These are phyloP conservation scores for Cyanophora paradoxa DNA, from an alignment of 78 protist genomes.

Conservation along the genomic window DNA sequence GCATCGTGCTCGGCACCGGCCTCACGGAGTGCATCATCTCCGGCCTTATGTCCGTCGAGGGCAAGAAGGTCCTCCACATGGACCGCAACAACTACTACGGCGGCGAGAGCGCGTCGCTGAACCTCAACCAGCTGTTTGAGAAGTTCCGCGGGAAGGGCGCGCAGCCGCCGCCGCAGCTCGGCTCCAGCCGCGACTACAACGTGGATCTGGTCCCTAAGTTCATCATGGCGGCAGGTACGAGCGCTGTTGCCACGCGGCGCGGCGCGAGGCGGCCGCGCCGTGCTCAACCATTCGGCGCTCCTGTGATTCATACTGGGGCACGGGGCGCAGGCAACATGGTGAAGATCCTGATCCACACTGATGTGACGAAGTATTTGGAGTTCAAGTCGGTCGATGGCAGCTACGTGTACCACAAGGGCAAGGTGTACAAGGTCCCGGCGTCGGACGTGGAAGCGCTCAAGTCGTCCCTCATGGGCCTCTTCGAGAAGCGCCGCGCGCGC, in stretches of 20 bases:
- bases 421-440: conserved; percentile 90
- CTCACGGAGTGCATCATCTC: conserved; percentile 95
- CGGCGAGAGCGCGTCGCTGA: conserved; percentile 93
- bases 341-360: conserved; percentile 87
- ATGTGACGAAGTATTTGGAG: conserved; percentile 93
- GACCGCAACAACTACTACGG: conserved; percentile 98
- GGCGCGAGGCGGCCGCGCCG: background rate
- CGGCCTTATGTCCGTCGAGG: conserved; percentile 87
- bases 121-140: conserved; percentile 76
- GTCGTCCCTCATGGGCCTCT: conserved; percentile 89
- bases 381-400: conserved; percentile 86
- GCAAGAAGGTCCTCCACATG: conserved; percentile 91
- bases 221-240: conserved; percentile 82
- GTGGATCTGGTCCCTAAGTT: conserved; percentile 96
- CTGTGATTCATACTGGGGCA: too few species aligned
- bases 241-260: background rate
- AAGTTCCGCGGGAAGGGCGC: conserved; percentile 32
- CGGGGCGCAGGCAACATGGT: conserved; percentile 72
- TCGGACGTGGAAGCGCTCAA: conserved; percentile 82
- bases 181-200: conserved; percentile 86
- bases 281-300: background rate
- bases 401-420: conserved; percentile 61
- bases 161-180: conserved; percentile 53
- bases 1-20: conserved; percentile 93
- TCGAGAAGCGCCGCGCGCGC: conserved; percentile 86